phyloP scores from a whole-genome alignment of 495 filamentous ascomycete species.

The Copromyces sp. region DNA sequence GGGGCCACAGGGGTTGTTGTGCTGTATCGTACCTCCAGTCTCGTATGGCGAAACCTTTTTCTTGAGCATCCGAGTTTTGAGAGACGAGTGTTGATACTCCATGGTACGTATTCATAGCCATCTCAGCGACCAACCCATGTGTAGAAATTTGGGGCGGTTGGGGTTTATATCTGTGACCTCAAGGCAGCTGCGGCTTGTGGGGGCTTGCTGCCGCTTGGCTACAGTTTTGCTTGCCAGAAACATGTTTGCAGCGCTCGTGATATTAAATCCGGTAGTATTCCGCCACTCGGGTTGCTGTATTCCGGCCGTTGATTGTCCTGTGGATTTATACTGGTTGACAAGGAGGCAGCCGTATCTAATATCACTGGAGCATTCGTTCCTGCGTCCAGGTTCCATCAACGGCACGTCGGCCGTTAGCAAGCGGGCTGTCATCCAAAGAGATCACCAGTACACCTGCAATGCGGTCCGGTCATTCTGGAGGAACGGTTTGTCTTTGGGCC shows the following conservation, averaged over 20 bases:
- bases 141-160: not conserved
- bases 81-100: not conserved
- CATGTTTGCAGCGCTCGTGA: not conserved
- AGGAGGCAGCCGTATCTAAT: not conserved
- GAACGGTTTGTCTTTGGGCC: not conserved
- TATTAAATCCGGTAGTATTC: not conserved
- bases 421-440: not conserved
- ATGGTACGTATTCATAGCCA: not conserved
- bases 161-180: not conserved
- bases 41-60: not conserved
- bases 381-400: not conserved
- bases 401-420: not conserved
- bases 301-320: not conserved
- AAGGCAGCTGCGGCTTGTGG: not conserved
- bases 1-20: not conserved
- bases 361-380: not conserved
- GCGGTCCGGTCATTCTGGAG: not conserved
- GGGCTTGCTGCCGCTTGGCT: not conserved
- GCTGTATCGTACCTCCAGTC: not conserved
- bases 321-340: not conserved
- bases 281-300: not conserved
- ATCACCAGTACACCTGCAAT: not conserved
- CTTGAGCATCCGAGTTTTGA: not conserved
- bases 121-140: not conserved
- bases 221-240: not conserved